phyloP scores from a whole-genome alignment of 2,329 filamentous ascomycete species.

The Colletotrichum agaves region DNA sequence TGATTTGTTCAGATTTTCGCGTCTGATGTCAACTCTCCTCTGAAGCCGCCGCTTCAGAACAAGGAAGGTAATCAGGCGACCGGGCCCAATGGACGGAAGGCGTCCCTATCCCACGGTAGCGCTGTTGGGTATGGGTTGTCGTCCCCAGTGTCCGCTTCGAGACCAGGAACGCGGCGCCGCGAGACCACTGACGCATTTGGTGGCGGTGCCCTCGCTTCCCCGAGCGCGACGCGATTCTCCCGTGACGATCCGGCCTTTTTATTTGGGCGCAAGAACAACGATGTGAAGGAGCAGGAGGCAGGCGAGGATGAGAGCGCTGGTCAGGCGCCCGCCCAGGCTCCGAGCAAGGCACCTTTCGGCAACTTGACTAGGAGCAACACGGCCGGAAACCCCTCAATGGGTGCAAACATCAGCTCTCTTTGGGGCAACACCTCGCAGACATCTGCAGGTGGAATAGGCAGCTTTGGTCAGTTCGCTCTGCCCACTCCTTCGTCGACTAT shows the following conservation, averaged over 20 bases:
- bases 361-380: constrained; percentile 66
- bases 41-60: constrained; percentile 86
- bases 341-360: constrained; percentile 53
- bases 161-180: constrained; percentile 82
- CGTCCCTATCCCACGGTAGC: constrained; percentile 80
- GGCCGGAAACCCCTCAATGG: constrained; percentile 57
- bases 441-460: constrained; percentile 67
- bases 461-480: constrained; percentile 91
- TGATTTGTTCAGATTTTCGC: constrained; percentile 73
- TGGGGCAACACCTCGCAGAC: constrained; percentile 51
- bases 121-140: constrained; percentile 74
- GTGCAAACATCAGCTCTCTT: constrained; percentile 51
- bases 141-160: constrained; percentile 76
- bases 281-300: constrained; percentile 58
- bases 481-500: constrained; percentile 62
- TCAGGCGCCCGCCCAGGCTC: constrained; percentile 39
- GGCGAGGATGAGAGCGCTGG: constrained; percentile 58
- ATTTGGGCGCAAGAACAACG: constrained; percentile 64
- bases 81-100: constrained; percentile 78
- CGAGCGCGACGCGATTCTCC: constrained; percentile 67
- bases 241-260: constrained; percentile 72
- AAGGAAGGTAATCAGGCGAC: constrained; percentile 67
- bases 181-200: constrained; percentile 78
- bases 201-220: constrained; percentile 66
- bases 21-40: constrained; percentile 89